phyloP scores from a whole-genome alignment of 2,329 filamentous ascomycete species.

The Beauveria caledonica region DNA sequence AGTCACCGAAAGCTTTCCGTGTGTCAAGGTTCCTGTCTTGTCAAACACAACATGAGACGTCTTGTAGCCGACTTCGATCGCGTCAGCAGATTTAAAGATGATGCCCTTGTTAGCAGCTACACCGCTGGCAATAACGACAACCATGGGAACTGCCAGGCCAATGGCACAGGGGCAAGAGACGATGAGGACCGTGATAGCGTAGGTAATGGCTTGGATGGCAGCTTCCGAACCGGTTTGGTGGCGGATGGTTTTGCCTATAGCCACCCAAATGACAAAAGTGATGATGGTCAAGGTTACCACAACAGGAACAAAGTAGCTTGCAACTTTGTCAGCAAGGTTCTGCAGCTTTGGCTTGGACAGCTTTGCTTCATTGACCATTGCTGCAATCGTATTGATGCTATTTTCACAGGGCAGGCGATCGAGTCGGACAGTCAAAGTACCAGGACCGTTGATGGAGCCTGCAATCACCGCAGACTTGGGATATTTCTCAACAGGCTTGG shows the following conservation, averaged over 20 bases:
- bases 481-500: conserved; percentile 49
- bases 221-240: conserved; percentile 38
- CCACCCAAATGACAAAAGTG: conserved; percentile 60
- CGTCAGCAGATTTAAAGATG: conserved; percentile 59
- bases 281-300: conserved; percentile 50
- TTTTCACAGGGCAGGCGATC: conserved; percentile 60
- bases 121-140: conserved; percentile 62
- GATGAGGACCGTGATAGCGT: conserved; percentile 62
- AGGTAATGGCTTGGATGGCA: conserved; percentile 55
- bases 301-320: conserved; percentile 60
- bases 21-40: conserved; percentile 71
- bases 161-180: conserved; percentile 76
- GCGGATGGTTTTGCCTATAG: conserved; percentile 39
- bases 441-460: conserved; percentile 59
- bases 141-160: conserved; percentile 68
- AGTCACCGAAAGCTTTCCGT: conserved; percentile 42
- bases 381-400: conserved; percentile 60
- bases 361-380: conserved; percentile 63
- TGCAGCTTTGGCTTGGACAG: conserved; percentile 61
- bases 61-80: conserved; percentile 54
- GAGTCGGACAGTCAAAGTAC: conserved; percentile 49
- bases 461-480: conserved; percentile 50
- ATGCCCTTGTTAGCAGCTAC: conserved; percentile 57
- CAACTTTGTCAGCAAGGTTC: conserved; percentile 58
- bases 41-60: conserved; percentile 65